Evolutionary conservation across 768 basidiomycete genomes (phyloP).

Genomic region (Strobilomyces echinocephalus): DNA sequence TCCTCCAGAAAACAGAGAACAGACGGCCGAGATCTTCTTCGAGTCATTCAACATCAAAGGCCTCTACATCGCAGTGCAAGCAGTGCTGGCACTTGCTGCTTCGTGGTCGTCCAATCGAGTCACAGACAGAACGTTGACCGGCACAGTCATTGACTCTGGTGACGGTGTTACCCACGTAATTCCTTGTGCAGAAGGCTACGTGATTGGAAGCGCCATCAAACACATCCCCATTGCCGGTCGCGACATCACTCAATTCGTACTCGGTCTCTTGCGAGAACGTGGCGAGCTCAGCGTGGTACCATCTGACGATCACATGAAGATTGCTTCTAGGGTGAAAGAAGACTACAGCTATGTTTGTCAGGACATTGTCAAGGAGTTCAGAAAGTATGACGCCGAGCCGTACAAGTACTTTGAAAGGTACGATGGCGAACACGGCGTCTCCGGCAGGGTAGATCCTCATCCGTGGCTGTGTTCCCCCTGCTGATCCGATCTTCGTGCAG

Average conservation of each 20-base stretch:
- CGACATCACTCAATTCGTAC: constrained; percentile 94
- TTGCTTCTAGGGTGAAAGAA: constrained; percentile 95
- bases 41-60: constrained; percentile 99
- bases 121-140: constrained; percentile 86
- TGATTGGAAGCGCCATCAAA: constrained; percentile 95
- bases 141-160: constrained; percentile 97
- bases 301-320: constrained; percentile 88
- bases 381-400: constrained; percentile 96
- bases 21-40: constrained; percentile 99
- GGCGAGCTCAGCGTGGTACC: constrained; percentile 89
- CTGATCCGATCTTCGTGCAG: constrained; percentile 37
- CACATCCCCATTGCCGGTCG: constrained; percentile 98
- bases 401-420: constrained; percentile 92
- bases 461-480: background rate
- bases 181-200: constrained; percentile 36
- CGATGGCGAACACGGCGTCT: constrained; percentile 91
- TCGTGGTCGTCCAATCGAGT: constrained; percentile 93
- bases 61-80: constrained; percentile 43
- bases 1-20: constrained; percentile 97
- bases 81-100: constrained; percentile 95
- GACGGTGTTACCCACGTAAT: constrained; percentile 83
- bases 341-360: constrained; percentile 98
- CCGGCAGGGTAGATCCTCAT: constrained; percentile 63
- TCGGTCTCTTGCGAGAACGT: constrained; percentile 92
- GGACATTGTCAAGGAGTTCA: constrained; percentile 97